Conservation (phyloP, 176 grass and related monocot species). For the Oryza nivara region DNA sequence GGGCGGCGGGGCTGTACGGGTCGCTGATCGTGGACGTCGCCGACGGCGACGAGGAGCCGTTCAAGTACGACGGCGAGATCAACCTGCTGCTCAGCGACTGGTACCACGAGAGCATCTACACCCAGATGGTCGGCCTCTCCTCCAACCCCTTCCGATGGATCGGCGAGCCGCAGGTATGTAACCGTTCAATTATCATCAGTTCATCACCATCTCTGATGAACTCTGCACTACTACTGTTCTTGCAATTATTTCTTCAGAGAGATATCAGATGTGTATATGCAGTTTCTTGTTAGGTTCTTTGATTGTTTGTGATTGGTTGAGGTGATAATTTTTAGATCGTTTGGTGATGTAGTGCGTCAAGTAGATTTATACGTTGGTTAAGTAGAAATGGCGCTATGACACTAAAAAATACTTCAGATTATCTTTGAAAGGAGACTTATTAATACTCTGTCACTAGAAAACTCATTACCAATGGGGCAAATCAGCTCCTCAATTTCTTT, state of each 20-base stretch:
- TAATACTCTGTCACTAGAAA: neutral
- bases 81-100: slow-evolving; percentile 84
- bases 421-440: neutral
- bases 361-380: neutral
- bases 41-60: slow-evolving; percentile 67
- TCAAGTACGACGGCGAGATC: slow-evolving; percentile 84
- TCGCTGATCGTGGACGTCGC: slow-evolving; percentile 77
- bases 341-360: neutral
- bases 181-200: neutral
- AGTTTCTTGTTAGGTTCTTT: neutral
- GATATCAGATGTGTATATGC: neutral
- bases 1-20: slow-evolving; percentile 83
- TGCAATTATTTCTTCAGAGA: slow-evolving; percentile 1
- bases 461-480: neutral
- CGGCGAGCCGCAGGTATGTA: slow-evolving; percentile 79
- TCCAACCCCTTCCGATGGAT: slow-evolving; percentile 80
- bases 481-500: neutral
- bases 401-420: neutral
- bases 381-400: neutral
- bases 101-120: slow-evolving; percentile 82
- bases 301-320: neutral
- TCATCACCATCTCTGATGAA: neutral
- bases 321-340: neutral
- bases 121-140: slow-evolving; percentile 79
- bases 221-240: slow-evolving; percentile 5